Base-by-base conservation (phyloP, 2,329 filamentous ascomycete species). In the Neobulgaria alba region DNA sequence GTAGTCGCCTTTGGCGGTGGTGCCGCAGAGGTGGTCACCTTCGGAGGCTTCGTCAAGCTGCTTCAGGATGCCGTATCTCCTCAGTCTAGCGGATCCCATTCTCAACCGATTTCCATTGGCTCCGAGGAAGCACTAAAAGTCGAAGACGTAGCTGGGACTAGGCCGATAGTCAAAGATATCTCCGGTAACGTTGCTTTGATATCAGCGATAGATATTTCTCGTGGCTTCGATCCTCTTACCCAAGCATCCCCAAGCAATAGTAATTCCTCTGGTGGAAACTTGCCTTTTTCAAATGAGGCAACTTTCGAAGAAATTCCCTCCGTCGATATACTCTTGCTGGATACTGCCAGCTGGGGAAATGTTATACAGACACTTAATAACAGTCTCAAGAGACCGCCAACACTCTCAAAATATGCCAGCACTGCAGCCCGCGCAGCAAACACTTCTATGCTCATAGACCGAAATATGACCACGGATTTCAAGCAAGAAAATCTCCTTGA, bases 281-380 rank as follows among this genome's bases (percentile, higher is more conserved):
- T 12, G 12, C 7, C 7, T 7, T 26, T 26, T 7, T 12, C 23
- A 26, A 26, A 12, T 26, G 23, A 7, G 23, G 23, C 23, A 26
- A 7, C 12, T 7, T 26, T 12, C 12, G 7, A 26, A 12, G 23
- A 26, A 26, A n/a, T n/a, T n/a, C 23, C 23, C 12, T 12, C 30
- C 20, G 38, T 56, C 14, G 47, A 63, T 21, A 63, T 92, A 9
- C 72, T 69, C 4, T 77, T 87, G n/a, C 64, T 95, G 35, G 90
- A 96, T 63, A 78, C 85, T 14, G 92, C 82, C 2, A 77, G 84
- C 20, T 96, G 92, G 90, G 67, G 66, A 0, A 49, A 61, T 2
- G 76, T 89, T 9, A 67, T 84, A 4, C 53, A 65, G 0, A 70
- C 71, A 10, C 68, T 96, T 4, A 66, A 73, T 8, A 51, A 62